Base-by-base conservation (phyloP, 768 basidiomycete species). In the Lactarius deliciosus region DNA sequence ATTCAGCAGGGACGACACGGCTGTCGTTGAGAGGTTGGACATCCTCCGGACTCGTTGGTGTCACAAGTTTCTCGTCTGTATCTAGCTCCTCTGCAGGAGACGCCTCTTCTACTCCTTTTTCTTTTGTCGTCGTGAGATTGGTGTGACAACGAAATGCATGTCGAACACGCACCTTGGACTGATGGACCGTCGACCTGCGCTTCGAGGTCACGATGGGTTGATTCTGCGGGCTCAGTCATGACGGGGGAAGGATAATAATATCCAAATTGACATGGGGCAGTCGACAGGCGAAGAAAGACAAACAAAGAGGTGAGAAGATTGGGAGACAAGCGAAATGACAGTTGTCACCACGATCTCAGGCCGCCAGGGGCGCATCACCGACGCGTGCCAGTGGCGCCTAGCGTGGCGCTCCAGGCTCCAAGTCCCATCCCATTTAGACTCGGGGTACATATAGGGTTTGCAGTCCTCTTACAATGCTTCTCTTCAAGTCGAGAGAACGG, bases 141-240 rank as follows among this genome's bases (percentile, higher is more conserved):
- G 50, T 50, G 47, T 53, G 50, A 53, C 22, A 53, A 22, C 15
- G 11, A 22, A 50, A 50, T 50, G 10, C 45, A 50, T 10, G 25
- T 22, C 13, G 10, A 25, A 15, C 22, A 57, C 56, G 28, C 13
- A 57, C 56, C 56, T 20, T 32, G 56, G 9, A 8, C n/a, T 3
- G 32, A 34, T n/a, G 56, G 32, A 4, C 56, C 56, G 9, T 57
- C 18, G 16, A 57, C 30, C 34, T 57, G 56, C 9, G 56, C 56
- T 57, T 57, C 56, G 3, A 57, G 30, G 8, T 57, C 56, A 34
- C n/a, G 56, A 32, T 34, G 30, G 18, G 11, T 36, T 30, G 56
- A 36, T 34, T 57, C 56, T 57, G 28, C n/a, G 56, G 56, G 30
- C n/a, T 36, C 56, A 32, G 28, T 15, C 56, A 57, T 57, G 30